Evolutionary conservation across 768 basidiomycete genomes (phyloP).

Genomic region (Terana coerulea): DNA sequence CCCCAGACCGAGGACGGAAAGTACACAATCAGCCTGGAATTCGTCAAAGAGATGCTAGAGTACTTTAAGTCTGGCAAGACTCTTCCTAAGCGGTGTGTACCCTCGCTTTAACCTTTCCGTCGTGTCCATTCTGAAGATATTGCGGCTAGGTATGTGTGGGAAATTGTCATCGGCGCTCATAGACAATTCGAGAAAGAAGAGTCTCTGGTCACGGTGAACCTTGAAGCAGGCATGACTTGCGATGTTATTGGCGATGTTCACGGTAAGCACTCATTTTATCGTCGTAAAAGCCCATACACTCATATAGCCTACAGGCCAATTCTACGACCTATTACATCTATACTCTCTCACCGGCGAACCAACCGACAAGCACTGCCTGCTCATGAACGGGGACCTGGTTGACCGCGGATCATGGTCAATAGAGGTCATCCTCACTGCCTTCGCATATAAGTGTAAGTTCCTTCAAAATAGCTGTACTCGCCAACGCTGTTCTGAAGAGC

Average conservation of each 20-base stretch:
- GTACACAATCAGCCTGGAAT: slow-evolving; percentile 71
- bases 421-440: slow-evolving; percentile 88
- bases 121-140: neutral
- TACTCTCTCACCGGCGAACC: slow-evolving; percentile 84
- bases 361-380: slow-evolving; percentile 73
- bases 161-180: slow-evolving; percentile 88
- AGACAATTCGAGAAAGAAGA: slow-evolving; percentile 71
- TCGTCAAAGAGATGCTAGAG: slow-evolving; percentile 80
- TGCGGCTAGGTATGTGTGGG: slow-evolving; percentile 75
- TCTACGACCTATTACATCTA: slow-evolving; percentile 89
- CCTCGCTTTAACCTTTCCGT: neutral
- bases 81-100: slow-evolving; percentile 77
- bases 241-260: slow-evolving; percentile 98
- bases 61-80: slow-evolving; percentile 95
- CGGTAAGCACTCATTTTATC: slow-evolving; percentile 41
- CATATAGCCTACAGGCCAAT: slow-evolving; percentile 62
- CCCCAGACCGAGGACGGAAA: slow-evolving; percentile 54
- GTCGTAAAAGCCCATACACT: slow-evolving; percentile 4
- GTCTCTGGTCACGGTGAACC: slow-evolving; percentile 71
- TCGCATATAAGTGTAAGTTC: slow-evolving; percentile 88
- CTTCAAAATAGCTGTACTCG: neutral
- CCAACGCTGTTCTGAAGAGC: neutral
- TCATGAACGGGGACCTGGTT: slow-evolving; percentile 96
- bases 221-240: slow-evolving; percentile 75
- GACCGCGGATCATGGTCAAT: slow-evolving; percentile 96